Evolutionary conservation across 352 stramenopile genomes (phyloP).

Genomic region (Phytophthora pistaciae): DNA sequence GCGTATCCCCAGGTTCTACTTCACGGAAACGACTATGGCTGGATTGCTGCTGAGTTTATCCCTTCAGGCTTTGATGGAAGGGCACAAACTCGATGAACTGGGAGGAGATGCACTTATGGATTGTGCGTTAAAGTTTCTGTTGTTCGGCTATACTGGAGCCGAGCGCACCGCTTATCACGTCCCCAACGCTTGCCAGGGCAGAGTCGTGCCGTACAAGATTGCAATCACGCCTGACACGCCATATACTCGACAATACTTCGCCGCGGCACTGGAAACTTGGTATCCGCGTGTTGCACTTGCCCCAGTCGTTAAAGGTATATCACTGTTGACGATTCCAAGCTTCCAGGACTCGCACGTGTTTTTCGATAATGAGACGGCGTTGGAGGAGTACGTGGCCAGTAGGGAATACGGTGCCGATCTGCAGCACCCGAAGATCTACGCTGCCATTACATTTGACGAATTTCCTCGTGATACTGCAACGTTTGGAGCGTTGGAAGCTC

Average conservation of each 20-base stretch:
- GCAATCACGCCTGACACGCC: slow-evolving; percentile 72
- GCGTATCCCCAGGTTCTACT: slow-evolving; percentile 64
- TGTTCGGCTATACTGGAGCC: slow-evolving; percentile 61
- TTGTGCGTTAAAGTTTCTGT: slow-evolving; percentile 58
- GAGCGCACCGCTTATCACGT: slow-evolving; percentile 46
- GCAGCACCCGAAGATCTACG: slow-evolving; percentile 71
- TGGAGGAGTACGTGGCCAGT: slow-evolving; percentile 66
- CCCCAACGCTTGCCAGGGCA: slow-evolving; percentile 53
- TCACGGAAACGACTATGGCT: slow-evolving; percentile 71
- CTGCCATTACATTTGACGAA: slow-evolving; percentile 64
- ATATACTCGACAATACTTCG: slow-evolving; percentile 78
- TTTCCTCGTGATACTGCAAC: slow-evolving; percentile 43
- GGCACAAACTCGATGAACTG: slow-evolving; percentile 55
- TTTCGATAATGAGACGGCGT: slow-evolving; percentile 58
- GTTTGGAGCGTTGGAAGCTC: slow-evolving; percentile 46
- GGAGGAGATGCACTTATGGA: slow-evolving; percentile 41
- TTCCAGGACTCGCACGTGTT: slow-evolving; percentile 69
- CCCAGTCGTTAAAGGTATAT: slow-evolving; percentile 44
- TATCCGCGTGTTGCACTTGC: slow-evolving; percentile 69
- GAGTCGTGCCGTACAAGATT: slow-evolving; percentile 78
- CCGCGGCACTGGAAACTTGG: slow-evolving; percentile 52
- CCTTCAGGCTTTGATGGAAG: slow-evolving; percentile 55
- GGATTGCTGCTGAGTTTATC: slow-evolving; percentile 66
- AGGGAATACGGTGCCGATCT: slow-evolving; percentile 60
- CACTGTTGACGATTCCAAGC: slow-evolving; percentile 55